Percentiles rank a stretch among this genome's conserved stretches.
These are phyloP conservation scores for Pelargonium cotyledonis DNA, from an alignment of 441 rosid species.

Conservation along the genomic window DNA sequence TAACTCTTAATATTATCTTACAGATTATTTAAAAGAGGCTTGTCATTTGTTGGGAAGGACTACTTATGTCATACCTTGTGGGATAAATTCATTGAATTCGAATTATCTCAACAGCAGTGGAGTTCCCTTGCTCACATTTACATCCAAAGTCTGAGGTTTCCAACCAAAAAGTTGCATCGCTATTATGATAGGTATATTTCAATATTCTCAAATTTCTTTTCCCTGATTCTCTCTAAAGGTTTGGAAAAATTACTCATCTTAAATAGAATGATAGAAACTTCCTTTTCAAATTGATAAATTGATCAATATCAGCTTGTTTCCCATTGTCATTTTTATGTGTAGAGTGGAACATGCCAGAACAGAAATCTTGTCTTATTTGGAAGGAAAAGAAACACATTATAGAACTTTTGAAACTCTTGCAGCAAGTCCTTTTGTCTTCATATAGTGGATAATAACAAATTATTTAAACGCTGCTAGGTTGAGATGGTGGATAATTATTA, in stretches of 20 bases:
- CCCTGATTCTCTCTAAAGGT: background rate
- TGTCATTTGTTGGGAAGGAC: constrained; percentile 83
- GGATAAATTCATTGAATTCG: constrained; percentile 74
- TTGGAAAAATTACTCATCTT: background rate
- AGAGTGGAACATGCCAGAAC: too few species aligned
- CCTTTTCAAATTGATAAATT: constrained; percentile 9
- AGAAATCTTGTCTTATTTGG: too few species aligned
- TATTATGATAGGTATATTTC: constrained; percentile 61
- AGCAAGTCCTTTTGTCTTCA: too few species aligned
- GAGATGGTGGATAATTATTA: too few species aligned
- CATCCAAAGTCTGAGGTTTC: constrained; percentile 59
- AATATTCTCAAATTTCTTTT: background rate
- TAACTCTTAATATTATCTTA: constrained; percentile 14
- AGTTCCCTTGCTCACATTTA: constrained; percentile 56
- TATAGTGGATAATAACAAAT: too few species aligned
- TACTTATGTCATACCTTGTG: constrained; percentile 59
- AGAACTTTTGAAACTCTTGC: too few species aligned
- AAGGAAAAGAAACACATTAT: too few species aligned
- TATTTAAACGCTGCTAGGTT: too few species aligned
- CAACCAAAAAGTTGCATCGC: constrained; percentile 58
- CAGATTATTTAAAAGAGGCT: constrained; percentile 72
- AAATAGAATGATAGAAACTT: background rate
- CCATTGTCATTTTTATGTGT: background rate
- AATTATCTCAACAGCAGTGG: constrained; percentile 60
- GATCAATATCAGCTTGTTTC: background rate